A percentile compares a stretch with the other conserved stretches of the same genome.
phyloP scores from a whole-genome alignment of 129 eudicot species.

The Heracleum sosnowskyi region DNA sequence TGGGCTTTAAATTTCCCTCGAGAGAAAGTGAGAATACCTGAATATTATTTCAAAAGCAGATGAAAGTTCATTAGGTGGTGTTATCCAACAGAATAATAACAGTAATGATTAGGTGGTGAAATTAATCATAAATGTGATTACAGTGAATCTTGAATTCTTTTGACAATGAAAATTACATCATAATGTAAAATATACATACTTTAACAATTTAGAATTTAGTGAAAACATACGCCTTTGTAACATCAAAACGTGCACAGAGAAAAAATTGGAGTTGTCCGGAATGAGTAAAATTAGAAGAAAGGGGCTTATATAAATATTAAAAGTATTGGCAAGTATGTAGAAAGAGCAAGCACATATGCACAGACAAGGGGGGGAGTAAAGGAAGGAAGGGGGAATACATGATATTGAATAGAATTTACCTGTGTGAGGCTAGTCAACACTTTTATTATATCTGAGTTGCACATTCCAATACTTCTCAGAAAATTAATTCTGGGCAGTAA shows the following conservation, averaged over 20 bases:
- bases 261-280: background rate
- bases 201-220: background rate
- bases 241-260: background rate
- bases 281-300: background rate
- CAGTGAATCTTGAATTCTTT: background rate
- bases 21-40: conserved; percentile 93
- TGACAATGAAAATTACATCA: background rate
- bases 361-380: too few species aligned
- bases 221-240: background rate
- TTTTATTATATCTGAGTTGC: conserved; percentile 70
- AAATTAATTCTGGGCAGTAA: conserved; percentile 79
- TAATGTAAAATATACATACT: background rate
- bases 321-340: background rate
- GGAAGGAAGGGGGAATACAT: background rate
- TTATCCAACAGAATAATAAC: background rate
- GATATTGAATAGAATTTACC: conserved; percentile 30
- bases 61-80: conserved; percentile 1
- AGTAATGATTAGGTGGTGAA: background rate
- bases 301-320: background rate
- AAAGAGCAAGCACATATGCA: background rate
- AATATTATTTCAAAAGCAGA: background rate
- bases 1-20: conserved; percentile 88
- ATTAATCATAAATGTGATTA: background rate
- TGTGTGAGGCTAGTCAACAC: conserved; percentile 85
- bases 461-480: conserved; percentile 88